A percentile compares a stretch with the other conserved stretches of the same genome.
Conservation (phyloP, 78 protist genomes). For the Chrysochromulina parva region DNA sequence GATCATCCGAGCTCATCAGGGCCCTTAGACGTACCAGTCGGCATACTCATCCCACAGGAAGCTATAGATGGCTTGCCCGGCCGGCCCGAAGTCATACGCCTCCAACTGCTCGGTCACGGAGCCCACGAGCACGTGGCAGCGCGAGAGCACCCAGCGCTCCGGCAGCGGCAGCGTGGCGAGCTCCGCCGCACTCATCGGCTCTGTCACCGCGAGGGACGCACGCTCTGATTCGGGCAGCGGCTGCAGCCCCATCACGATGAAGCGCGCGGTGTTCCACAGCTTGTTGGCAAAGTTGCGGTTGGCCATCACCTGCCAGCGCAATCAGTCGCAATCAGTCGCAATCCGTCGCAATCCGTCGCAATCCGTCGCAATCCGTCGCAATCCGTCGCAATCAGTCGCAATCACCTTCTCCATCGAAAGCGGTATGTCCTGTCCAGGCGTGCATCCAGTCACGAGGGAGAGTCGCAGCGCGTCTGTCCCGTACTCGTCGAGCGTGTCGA, state of each 20-base stretch:
- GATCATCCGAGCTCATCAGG: no score
- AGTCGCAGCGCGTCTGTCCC: constrained; percentile 92
- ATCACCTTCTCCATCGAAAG: constrained; percentile 58
- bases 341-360: no score
- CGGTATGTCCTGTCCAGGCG: constrained; percentile 27
- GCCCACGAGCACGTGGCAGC: constrained; percentile 10
- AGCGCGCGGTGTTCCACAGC: constrained; percentile 25
- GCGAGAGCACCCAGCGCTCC: constrained; percentile 32
- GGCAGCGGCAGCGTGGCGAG: not conserved
- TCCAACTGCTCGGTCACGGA: not conserved
- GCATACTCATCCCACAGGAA: constrained; percentile 46
- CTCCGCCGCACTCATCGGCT: not conserved
- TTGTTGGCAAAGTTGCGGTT: constrained; percentile 86
- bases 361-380: no score
- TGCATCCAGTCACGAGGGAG: constrained; percentile 53
- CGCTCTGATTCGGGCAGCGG: no score
- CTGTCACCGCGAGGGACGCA: not conserved
- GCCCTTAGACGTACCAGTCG: constrained; percentile 16
- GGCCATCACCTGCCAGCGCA: not conserved
- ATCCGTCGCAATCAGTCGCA: no score
- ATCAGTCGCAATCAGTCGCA: no score
- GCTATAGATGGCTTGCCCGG: not conserved
- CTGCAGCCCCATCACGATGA: not conserved
- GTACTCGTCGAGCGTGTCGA: constrained; percentile 68
- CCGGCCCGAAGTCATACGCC: not conserved